A percentile compares a stretch with the other conserved stretches of the same genome.
Evolutionary conservation across 495 filamentous ascomycete species (phyloP).

Genomic region (Penicillium canariense): DNA sequence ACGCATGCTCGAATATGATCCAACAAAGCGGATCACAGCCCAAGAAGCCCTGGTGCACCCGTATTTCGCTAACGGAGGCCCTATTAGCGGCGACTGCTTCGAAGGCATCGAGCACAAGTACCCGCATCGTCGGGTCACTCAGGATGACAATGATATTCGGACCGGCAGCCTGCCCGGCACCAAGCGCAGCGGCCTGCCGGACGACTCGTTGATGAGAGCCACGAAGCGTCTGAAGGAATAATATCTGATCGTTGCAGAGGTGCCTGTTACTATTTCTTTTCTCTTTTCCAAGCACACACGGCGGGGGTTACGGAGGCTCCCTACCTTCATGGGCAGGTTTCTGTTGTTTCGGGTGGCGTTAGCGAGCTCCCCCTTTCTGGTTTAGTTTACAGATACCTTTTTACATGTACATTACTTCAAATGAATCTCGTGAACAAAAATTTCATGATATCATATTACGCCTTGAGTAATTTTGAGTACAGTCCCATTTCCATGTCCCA

Average conservation of each 20-base stretch:
- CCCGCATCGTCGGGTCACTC: constrained; percentile 82
- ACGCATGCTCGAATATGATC: constrained; percentile 87
- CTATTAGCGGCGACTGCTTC: constrained; percentile 78
- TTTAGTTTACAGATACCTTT: constrained; percentile 8
- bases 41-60: constrained; percentile 80
- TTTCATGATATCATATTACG: constrained; percentile 3
- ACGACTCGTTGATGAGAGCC: constrained; percentile 65
- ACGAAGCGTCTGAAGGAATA: constrained; percentile 46
- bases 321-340: background rate
- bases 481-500: background rate
- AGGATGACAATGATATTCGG: constrained; percentile 92
- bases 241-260: background rate
- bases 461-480: background rate
- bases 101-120: constrained; percentile 85
- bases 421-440: background rate
- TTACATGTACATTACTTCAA: background rate
- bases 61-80: constrained; percentile 72
- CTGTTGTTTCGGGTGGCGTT: constrained; percentile 7
- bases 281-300: background rate
- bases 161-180: constrained; percentile 86
- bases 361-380: background rate
- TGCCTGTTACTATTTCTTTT: background rate
- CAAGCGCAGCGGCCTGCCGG: constrained; percentile 82
- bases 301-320: background rate
- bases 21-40: constrained; percentile 81